Evolutionary conservation across 805 yeast genomes (phyloP).

Genomic region (Millerozyma acaciae): DNA sequence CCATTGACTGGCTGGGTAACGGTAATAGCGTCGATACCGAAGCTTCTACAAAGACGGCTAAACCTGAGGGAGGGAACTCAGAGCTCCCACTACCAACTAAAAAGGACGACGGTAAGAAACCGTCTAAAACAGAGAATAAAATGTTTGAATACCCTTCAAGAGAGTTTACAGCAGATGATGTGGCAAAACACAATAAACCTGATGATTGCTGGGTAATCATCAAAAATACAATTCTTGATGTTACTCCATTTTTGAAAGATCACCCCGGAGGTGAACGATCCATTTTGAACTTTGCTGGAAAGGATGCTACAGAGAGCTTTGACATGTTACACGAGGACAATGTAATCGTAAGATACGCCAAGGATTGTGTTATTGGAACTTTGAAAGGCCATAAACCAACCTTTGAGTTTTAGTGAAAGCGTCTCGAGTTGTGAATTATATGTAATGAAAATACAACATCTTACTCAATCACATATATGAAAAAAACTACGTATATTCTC

Average conservation of each 20-base stretch:
- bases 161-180: slow-evolving; percentile 45
- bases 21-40: neutral
- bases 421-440: neutral
- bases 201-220: slow-evolving; percentile 53
- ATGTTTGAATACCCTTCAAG: slow-evolving; percentile 42
- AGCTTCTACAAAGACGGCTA: neutral
- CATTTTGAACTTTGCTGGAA: slow-evolving; percentile 44
- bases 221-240: slow-evolving; percentile 49
- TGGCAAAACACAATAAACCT: slow-evolving; percentile 43
- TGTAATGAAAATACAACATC: neutral
- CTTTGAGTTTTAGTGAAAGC: slow-evolving; percentile 24
- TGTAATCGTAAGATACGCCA: slow-evolving; percentile 48
- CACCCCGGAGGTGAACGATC: slow-evolving; percentile 65
- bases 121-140: slow-evolving; percentile 3
- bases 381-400: slow-evolving; percentile 44
- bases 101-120: slow-evolving; percentile 1
- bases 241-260: slow-evolving; percentile 39
- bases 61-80: neutral
- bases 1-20: slow-evolving; percentile 27
- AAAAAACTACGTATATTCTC: neutral
- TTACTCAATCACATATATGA: slow-evolving; percentile 3
- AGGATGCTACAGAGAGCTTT: slow-evolving; percentile 47
- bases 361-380: slow-evolving; percentile 46
- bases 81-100: neutral
- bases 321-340: slow-evolving; percentile 56